These are phyloP conservation scores for Aspergillus aculeatinus DNA, from an alignment of 2,329 filamentous ascomycete genomes.

Conservation along the genomic window DNA sequence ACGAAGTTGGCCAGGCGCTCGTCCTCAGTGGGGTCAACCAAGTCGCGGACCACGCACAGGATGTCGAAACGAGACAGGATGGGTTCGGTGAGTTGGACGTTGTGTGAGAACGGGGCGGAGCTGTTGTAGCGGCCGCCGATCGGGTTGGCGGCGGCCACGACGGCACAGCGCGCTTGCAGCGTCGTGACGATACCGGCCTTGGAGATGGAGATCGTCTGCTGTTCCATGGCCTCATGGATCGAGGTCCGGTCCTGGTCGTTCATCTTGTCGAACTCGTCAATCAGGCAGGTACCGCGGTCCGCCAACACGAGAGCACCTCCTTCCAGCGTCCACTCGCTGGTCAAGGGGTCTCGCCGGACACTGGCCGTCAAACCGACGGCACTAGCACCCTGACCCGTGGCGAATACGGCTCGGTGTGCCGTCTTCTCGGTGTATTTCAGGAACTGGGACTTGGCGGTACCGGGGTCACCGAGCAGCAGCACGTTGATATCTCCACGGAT, in stretches of 20 bases:
- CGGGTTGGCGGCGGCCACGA: conserved; percentile 94
- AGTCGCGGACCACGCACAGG: conserved; percentile 91
- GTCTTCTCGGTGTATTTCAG: conserved; percentile 98
- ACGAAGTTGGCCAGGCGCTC: conserved; percentile 93
- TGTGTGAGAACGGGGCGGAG: conserved; percentile 91
- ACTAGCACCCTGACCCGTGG: conserved; percentile 93
- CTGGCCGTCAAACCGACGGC: conserved; percentile 97
- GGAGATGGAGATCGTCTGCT: conserved; percentile 98
- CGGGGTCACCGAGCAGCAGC: conserved; percentile 89
- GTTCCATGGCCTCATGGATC: conserved; percentile 99
- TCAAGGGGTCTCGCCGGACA: conserved; percentile 91
- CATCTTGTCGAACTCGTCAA: conserved; percentile 99
- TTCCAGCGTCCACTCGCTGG: conserved; percentile 95
- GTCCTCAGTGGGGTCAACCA: conserved; percentile 87
- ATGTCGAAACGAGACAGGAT: conserved; percentile 98
- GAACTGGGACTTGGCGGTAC: conserved; percentile 96
- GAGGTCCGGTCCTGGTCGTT: conserved; percentile 97
- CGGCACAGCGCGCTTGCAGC: conserved; percentile 89
- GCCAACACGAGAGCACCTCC: conserved; percentile 93
- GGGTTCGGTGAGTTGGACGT: conserved; percentile 94
- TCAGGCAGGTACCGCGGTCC: conserved; percentile 90
- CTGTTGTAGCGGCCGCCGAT: conserved; percentile 96
- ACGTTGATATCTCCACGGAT: conserved; percentile 98
- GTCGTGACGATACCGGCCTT: conserved; percentile 99
- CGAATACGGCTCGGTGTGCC: conserved; percentile 93